phyloP scores from a whole-genome alignment of 2,329 filamentous ascomycete genomes.

The Venturia effusa region DNA sequence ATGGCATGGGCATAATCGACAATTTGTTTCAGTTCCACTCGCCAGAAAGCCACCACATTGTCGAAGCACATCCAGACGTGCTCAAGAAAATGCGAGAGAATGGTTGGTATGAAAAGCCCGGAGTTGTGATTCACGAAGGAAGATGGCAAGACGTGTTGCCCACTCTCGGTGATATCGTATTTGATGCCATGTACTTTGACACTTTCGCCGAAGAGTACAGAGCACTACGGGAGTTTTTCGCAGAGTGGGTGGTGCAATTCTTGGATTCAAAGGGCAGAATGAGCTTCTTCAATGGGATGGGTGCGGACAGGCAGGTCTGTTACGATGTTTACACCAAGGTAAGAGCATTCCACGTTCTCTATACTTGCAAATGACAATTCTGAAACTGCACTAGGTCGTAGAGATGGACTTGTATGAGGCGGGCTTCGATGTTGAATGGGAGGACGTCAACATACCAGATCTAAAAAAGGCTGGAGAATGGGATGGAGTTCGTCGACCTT shows the following conservation, averaged over 20 bases:
- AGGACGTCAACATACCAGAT: constrained; percentile 62
- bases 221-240: constrained; percentile 78
- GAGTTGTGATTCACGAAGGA: constrained; percentile 38
- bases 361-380: background rate
- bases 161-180: constrained; percentile 24
- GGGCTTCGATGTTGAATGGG: constrained; percentile 82
- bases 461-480: constrained; percentile 66
- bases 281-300: constrained; percentile 64
- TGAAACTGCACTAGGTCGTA: constrained; percentile 40
- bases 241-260: constrained; percentile 71
- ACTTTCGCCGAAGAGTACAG: constrained; percentile 93
- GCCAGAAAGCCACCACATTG: constrained; percentile 37
- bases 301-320: constrained; percentile 82
- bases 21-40: constrained; percentile 33
- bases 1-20: constrained; percentile 42
- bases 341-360: background rate
- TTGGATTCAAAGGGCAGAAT: constrained; percentile 52
- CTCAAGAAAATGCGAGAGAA: constrained; percentile 33
- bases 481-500: constrained; percentile 77
- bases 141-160: constrained; percentile 40
- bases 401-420: constrained; percentile 87
- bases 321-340: constrained; percentile 91
- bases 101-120: constrained; percentile 38
- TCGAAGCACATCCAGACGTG: constrained; percentile 41
- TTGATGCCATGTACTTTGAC: constrained; percentile 73